Base-by-base conservation (phyloP, 2,329 filamentous ascomycete genomes). In the Fragosphaeria purpurea region DNA sequence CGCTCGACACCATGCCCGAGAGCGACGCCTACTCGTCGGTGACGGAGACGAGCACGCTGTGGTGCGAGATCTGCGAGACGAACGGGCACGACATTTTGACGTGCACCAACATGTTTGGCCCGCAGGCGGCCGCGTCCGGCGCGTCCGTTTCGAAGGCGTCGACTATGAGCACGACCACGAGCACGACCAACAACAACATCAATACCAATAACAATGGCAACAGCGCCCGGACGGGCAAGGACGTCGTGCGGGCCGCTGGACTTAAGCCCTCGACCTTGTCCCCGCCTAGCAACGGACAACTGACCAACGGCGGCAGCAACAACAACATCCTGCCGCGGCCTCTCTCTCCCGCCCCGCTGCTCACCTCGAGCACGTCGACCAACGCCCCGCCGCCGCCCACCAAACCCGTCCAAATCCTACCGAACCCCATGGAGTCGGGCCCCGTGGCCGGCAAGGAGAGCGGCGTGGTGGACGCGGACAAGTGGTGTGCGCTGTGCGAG, bases 401-500 rank as follows among this genome's bases (percentile, higher is more conserved):
- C 22, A 22, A 22, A 22, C 22, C 22, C 22, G 65, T 73, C 54
- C 70, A 69, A 56, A 72, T 75, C 47, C 66, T 80, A 47, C 79
- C 80, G 4, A 83, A 81, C 60, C 77, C 75, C 7, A 78, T 80
- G 71, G 82, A 82, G 48, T 75, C 74, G 48, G 81, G 80, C 2
- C 83, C 86, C 2, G 77, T 88, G 31, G 84, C 86, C 5, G 87
- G 87, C 48, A 91, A 88, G 70, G 80, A 84, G 57, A 88, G 82
- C 50, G 85, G 86, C 1, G 71, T 87, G 44, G 75, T 91, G 57
- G 88, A 97, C 61, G 80, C 83, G 50, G 79, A 84, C 55, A 96
- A 95, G 70, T 98, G 93, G 93, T 98, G 93, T 67, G 93, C 93
- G 12, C 74, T 97, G 43, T 98, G 93, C 65, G 93, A 98, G 72